Evolutionary conservation across 2,329 filamentous ascomycete species (phyloP), one percentile per base, ranked within the genome.

Genomic region (Aspergillus sp.): DNA sequence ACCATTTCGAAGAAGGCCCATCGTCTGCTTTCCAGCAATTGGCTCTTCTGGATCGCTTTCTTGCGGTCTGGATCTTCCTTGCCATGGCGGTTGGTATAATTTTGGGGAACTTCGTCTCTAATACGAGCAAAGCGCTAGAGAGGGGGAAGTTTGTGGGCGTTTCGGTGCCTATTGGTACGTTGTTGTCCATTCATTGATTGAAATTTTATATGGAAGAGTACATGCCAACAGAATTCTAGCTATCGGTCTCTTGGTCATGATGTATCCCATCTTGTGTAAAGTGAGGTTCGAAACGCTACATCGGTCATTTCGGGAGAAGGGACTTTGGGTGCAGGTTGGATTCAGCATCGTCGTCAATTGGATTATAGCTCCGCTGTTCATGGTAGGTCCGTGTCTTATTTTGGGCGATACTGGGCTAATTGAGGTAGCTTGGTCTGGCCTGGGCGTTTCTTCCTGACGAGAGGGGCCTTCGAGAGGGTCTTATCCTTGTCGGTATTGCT

Each of bases 221-320:
- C 11, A 50, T 57, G 13, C 21, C n/a, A 15, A 49, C 44, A 15
- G 4, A 13, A 59, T 36, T 23, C 17, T 50, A 90, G 91, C 91
- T 0, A 79, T 96, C 51, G 91, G 92, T 0, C 78, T 96, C 0
- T 82, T 96, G 1, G 87, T 96, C 44, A 96, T 96, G 91, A 96
- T 96, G 91, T 96, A 95, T 70, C 92, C 92, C 0, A 96, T 96
- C 61, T 80, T 96, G 0, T 96, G 91, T 82, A 95, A 95, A 74
- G 89, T 96, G 5, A 86, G 86, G 42, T 95, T 87, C 75, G 91
- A 96, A 73, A 84, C 85, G 0, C 77, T 96, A 8, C 90, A 92
- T 72, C 78, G 84, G 2, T 79, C 91, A 3, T 83, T 95, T 60
- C 73, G 78, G 2, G 80, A 86, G 2, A 81, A 81, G 2, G 79